Conservation (phyloP, 1,139 yeast genomes). For the Pneumocystis oryctolagi region DNA sequence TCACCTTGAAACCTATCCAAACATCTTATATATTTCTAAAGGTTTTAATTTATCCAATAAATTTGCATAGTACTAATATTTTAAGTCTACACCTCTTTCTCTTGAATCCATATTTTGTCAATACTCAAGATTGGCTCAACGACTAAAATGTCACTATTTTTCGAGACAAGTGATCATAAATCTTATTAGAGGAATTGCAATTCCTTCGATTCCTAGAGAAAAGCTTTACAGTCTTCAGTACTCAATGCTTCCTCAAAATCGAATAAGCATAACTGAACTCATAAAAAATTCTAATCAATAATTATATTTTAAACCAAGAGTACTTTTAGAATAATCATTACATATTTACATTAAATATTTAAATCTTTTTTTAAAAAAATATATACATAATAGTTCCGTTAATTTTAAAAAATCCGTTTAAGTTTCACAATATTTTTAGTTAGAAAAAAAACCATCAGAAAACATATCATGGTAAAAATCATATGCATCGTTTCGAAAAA, state of each 20-base stretch:
- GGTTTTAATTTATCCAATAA: slow-evolving; percentile 16
- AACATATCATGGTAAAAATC: slow-evolving; percentile 7
- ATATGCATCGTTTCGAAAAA: slow-evolving; percentile 3
- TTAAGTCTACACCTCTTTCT: slow-evolving; percentile 35
- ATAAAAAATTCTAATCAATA: neutral
- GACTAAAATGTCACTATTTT: slow-evolving; percentile 31
- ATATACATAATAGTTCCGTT: neutral
- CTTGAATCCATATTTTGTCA: slow-evolving; percentile 35
- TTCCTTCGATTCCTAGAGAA: slow-evolving; percentile 31
- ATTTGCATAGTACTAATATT: slow-evolving; percentile 9
- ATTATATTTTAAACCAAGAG: neutral
- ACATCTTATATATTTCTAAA: slow-evolving; percentile 20
- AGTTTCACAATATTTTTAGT: neutral
- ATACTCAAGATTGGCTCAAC: slow-evolving; percentile 29
- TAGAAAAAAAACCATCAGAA: slow-evolving; percentile 3
- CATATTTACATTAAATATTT: neutral
- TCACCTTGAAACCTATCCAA: neutral
- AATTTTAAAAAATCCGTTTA: neutral
- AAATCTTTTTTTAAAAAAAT: neutral
- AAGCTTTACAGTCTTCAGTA: slow-evolving; percentile 35
- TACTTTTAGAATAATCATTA: neutral
- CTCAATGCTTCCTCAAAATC: slow-evolving; percentile 34
- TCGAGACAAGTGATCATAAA: slow-evolving; percentile 29
- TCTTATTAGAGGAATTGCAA: slow-evolving; percentile 33
- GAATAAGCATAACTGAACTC: slow-evolving; percentile 17